These are phyloP conservation scores for Linum usitatissimum DNA, from an alignment of 345 rosid genomes.

Conservation along the genomic window DNA sequence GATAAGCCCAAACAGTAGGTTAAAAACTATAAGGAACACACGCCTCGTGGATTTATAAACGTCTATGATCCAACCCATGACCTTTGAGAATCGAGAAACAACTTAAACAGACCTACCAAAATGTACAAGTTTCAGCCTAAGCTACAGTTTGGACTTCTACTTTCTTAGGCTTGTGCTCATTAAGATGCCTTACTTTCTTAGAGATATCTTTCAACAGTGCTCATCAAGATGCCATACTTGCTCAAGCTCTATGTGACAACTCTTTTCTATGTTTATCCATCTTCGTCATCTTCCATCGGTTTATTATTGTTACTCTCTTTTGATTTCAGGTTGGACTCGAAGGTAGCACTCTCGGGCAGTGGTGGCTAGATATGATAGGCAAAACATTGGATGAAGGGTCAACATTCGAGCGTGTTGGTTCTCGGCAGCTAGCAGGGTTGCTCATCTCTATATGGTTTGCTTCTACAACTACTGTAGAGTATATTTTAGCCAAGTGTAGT, in stretches of 20 bases:
- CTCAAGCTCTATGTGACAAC: background rate
- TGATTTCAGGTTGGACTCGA: conserved; percentile 86
- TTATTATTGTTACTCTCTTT: background rate
- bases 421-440: conserved; percentile 88
- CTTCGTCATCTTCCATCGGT: background rate
- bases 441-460: conserved; percentile 81
- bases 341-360: conserved; percentile 86
- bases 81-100: background rate
- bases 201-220: no score
- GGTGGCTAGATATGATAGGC: conserved; percentile 92
- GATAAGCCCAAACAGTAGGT: no score
- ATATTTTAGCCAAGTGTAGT: background rate
- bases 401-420: conserved; percentile 95
- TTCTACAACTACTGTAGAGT: background rate
- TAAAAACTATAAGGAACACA: background rate
- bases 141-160: no score
- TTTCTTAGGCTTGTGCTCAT: no score
- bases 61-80: background rate
- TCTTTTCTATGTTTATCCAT: background rate
- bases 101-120: background rate
- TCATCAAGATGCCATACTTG: background rate
- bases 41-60: background rate
- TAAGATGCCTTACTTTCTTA: no score
- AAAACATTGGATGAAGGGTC: conserved; percentile 67
- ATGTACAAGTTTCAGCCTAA: background rate